Conservation (phyloP, 2,329 filamentous ascomycete species). For the Lasiodiplodia gonubiensis region DNA sequence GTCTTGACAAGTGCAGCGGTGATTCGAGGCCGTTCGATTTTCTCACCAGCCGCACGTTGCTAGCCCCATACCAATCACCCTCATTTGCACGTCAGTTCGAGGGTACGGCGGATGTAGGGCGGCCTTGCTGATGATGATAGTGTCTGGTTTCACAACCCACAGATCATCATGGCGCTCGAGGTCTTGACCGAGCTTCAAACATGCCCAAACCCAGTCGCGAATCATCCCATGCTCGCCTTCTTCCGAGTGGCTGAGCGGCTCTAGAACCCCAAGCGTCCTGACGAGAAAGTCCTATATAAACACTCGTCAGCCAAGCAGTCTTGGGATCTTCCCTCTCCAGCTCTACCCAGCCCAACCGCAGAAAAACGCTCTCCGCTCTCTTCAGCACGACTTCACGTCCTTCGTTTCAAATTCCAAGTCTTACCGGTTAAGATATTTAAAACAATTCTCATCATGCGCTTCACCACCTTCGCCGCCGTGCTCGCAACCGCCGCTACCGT, state of each 20-base stretch:
- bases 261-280: neutral
- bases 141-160: slow-evolving; percentile 5
- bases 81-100: neutral
- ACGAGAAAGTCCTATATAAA: slow-evolving; percentile 10
- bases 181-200: slow-evolving; percentile 8
- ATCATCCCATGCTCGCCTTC: neutral
- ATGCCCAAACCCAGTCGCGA: neutral
- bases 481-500: slow-evolving; percentile 30
- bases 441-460: neutral
- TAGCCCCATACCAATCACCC: neutral
- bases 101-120: neutral
- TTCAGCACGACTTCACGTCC: neutral
- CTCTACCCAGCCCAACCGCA: neutral
- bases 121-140: slow-evolving; percentile 1
- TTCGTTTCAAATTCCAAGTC: neutral
- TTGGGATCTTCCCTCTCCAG: neutral
- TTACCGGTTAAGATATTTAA: neutral
- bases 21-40: slow-evolving; percentile 10
- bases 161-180: slow-evolving; percentile 11
- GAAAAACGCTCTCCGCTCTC: neutral
- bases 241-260: neutral
- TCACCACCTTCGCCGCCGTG: slow-evolving; percentile 29
- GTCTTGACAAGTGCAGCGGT: neutral
- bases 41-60: neutral
- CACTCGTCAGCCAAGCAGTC: slow-evolving; percentile 2